A percentile compares a stretch with the other conserved stretches of the same genome.
phyloP scores from a whole-genome alignment of 257 asterid species.

The Solanum commersonii region DNA sequence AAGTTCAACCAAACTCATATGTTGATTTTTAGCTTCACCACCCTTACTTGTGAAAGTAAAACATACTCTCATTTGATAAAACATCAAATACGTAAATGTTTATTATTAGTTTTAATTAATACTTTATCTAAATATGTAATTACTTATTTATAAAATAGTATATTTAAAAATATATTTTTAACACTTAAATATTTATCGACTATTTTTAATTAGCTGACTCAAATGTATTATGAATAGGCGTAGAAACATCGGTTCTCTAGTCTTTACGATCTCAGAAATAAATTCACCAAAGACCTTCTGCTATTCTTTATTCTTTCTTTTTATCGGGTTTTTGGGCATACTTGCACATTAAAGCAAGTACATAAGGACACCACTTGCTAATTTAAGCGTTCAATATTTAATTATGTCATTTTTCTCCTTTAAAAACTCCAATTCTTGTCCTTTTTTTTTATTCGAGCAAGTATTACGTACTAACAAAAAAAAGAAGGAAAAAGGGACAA shows the following conservation, averaged over 20 bases:
- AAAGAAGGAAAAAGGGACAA: background rate
- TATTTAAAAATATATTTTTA: background rate
- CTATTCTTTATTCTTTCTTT: slow-evolving; percentile 4
- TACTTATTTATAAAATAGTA: background rate
- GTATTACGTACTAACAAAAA: background rate
- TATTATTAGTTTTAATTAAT: too few species aligned
- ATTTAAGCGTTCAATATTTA: background rate
- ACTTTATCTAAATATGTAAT: too few species aligned
- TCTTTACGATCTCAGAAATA: background rate
- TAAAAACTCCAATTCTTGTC: background rate
- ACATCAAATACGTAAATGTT: background rate
- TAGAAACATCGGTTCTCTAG: background rate
- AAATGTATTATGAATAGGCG: background rate
- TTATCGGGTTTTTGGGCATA: background rate
- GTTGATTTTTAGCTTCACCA: background rate
- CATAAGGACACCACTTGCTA: background rate
- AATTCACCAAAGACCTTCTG: background rate
- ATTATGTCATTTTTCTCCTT: background rate
- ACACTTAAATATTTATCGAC: background rate
- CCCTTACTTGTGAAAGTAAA: too few species aligned
- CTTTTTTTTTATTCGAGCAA: background rate
- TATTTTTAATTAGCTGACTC: background rate
- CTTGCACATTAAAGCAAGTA: slow-evolving; percentile 36
- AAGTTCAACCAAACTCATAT: background rate
- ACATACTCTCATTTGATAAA: background rate